A percentile compares a stretch with the other conserved stretches of the same genome.
Evolutionary conservation across 2,329 filamentous ascomycete genomes (phyloP).

Genomic region (Penicillium vulpinum): DNA sequence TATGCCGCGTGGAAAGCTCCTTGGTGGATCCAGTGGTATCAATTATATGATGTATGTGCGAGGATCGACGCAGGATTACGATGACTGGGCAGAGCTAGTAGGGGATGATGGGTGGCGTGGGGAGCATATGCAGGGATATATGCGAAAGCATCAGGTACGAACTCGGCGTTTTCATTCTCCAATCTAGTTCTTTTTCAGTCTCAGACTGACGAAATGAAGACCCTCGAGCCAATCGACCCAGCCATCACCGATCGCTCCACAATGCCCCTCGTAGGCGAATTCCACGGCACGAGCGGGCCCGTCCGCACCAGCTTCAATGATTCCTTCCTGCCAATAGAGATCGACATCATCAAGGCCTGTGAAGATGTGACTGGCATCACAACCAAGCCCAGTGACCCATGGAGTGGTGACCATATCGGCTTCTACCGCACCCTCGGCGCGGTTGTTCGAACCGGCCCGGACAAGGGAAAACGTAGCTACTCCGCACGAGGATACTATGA

Average conservation of each 20-base stretch:
- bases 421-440: conserved; percentile 37
- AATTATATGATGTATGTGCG: conserved; percentile 49
- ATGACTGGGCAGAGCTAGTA: conserved; percentile 35
- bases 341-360: conserved; percentile 21
- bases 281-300: conserved; percentile 17
- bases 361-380: conserved; percentile 12
- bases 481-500: conserved; percentile 42
- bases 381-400: conserved; percentile 26
- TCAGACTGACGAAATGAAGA: conserved; percentile 16
- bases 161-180: neutral
- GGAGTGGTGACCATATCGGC: conserved; percentile 39
- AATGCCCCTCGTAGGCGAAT: conserved; percentile 18
- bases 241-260: conserved; percentile 20
- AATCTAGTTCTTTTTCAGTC: neutral
- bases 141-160: conserved; percentile 24
- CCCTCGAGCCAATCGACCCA: conserved; percentile 29
- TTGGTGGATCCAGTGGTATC: conserved; percentile 38
- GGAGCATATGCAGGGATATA: conserved; percentile 22
- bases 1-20: conserved; percentile 33
- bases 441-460: conserved; percentile 32
- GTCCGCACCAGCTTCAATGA: conserved; percentile 20
- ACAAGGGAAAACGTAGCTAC: conserved; percentile 42
- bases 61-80: conserved; percentile 30
- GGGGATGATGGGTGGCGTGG: conserved; percentile 32
- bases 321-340: conserved; percentile 16